These are phyloP conservation scores for Kazachstania viticola DNA, from an alignment of 805 yeast species.

Conservation along the genomic window DNA sequence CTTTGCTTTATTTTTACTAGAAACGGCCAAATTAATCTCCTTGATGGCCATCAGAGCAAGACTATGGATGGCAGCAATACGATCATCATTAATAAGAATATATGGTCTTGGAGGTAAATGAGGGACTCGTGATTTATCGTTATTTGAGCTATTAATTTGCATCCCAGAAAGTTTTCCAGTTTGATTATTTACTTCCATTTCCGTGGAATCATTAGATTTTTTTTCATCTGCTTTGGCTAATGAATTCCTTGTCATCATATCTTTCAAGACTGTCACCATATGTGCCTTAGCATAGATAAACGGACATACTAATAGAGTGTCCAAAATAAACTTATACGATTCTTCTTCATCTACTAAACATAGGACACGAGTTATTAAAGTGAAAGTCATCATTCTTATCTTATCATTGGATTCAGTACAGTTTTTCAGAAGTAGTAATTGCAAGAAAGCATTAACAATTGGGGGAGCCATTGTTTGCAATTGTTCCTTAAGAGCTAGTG, in stretches of 20 bases:
- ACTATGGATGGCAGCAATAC: conserved; percentile 33
- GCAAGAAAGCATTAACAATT: conserved; percentile 30
- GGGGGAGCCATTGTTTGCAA: conserved; percentile 20
- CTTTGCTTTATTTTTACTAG: conserved; percentile 3
- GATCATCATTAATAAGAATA: conserved; percentile 32
- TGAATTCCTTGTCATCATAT: conserved; percentile 35
- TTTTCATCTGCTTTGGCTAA: not conserved
- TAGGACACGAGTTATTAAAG: conserved; percentile 52
- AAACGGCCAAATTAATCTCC: not conserved
- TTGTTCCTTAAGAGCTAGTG: conserved; percentile 8
- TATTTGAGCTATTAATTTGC: conserved; percentile 2
- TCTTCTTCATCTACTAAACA: conserved; percentile 44
- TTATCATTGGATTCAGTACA: conserved; percentile 30
- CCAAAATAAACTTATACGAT: conserved; percentile 50
- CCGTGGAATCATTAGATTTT: not conserved
- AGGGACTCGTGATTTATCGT: too few relatives aligned
- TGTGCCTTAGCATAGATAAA: conserved; percentile 48
- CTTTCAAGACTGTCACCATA: conserved; percentile 56
- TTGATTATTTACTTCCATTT: not conserved
- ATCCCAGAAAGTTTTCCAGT: not conserved
- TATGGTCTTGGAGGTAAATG: conserved; percentile 28
- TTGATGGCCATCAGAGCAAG: conserved; percentile 28
- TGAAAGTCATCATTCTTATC: conserved; percentile 35
- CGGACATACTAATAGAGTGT: conserved; percentile 61
- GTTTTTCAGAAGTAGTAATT: conserved; percentile 30